Conservation (phyloP, 352 stramenopile species). For the Phytopythium ostracodes region DNA sequence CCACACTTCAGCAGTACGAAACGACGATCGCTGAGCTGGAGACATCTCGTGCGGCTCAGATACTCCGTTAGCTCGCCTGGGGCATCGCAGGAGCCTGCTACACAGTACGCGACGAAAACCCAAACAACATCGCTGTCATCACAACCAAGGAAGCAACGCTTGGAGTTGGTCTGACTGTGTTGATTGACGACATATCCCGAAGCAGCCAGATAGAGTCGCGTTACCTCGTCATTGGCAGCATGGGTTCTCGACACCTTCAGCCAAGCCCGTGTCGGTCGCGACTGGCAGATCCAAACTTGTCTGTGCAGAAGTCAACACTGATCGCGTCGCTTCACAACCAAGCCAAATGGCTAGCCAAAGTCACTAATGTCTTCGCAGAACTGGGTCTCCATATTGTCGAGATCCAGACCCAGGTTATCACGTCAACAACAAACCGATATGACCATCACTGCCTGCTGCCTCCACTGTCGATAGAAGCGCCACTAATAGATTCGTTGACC, state of each 20-base stretch:
- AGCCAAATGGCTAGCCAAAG: background rate
- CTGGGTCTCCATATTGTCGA: background rate
- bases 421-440: too few relatives aligned
- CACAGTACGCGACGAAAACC: background rate
- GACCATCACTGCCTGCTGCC: too few relatives aligned
- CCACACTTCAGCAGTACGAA: background rate
- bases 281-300: background rate
- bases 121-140: slow-evolving; percentile 2
- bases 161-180: background rate
- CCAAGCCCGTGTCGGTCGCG: background rate
- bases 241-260: background rate
- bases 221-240: background rate
- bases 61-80: background rate
- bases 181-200: background rate
- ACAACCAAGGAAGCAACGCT: background rate
- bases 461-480: too few relatives aligned
- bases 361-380: slow-evolving; percentile 4
- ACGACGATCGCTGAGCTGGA: background rate
- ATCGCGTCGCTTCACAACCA: slow-evolving; percentile 5
- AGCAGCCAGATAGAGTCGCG: background rate
- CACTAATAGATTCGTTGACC: too few relatives aligned
- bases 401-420: too few relatives aligned
- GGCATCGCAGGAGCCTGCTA: background rate
- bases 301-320: slow-evolving; percentile 2
- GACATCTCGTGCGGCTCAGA: background rate